Percentiles rank a stretch among this genome's conserved stretches.
Conservation (phyloP, 2,329 filamentous ascomycete genomes). For the Conoideocrella luteorostrata region DNA sequence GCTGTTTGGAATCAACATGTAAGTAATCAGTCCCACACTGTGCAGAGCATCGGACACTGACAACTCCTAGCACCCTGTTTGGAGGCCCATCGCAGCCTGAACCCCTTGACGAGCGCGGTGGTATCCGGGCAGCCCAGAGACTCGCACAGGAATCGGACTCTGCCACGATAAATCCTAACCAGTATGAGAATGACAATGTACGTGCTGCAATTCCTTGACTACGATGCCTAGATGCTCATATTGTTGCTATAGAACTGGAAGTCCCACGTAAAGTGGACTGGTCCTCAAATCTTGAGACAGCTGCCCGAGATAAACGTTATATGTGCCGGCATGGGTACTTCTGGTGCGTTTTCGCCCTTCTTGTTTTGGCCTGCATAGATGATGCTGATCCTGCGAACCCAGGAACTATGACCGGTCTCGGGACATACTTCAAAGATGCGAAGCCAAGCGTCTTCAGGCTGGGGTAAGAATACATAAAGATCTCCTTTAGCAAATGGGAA, state of each 20-base stretch:
- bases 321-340: conserved; percentile 50
- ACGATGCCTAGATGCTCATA: neutral
- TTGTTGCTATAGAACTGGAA: conserved; percentile 37
- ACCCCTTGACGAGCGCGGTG: conserved; percentile 25
- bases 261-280: conserved; percentile 52
- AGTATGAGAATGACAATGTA: conserved; percentile 28
- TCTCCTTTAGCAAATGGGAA: no score
- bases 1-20: conserved; percentile 28
- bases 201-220: neutral
- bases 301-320: conserved; percentile 50
- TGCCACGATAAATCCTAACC: conserved; percentile 24
- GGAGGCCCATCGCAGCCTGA: conserved; percentile 28
- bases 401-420: conserved; percentile 42
- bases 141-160: conserved; percentile 21
- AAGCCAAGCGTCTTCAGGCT: conserved; percentile 41
- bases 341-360: conserved; percentile 16
- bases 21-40: neutral
- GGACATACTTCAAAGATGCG: conserved; percentile 42
- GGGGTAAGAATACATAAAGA: conserved; percentile 21
- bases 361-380: neutral
- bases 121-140: conserved; percentile 20
- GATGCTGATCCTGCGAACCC: conserved; percentile 14
- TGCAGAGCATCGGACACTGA: neutral
- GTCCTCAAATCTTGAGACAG: conserved; percentile 50
- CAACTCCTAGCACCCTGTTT: conserved; percentile 23